A percentile compares a stretch with the other conserved stretches of the same genome.
Evolutionary conservation across 768 basidiomycete species (phyloP).

Genomic region (Calocybe cyanea): DNA sequence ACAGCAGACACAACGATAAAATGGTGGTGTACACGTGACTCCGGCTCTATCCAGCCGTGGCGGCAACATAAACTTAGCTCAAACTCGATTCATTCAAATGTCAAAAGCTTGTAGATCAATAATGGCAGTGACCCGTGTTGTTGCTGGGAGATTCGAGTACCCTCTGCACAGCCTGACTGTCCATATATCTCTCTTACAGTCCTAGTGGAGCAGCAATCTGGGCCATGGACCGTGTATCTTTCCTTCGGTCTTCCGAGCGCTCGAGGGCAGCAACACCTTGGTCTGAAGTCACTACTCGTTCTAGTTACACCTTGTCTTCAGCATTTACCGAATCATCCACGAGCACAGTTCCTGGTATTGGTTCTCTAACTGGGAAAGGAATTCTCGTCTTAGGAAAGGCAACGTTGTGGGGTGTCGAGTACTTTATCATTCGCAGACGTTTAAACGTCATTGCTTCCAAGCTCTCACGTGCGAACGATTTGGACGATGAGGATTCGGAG

Average conservation of each 20-base stretch:
- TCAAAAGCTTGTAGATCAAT: no score
- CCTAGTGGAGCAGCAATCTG: no score
- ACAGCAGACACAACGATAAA: no score
- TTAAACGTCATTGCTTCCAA: constrained; percentile 11
- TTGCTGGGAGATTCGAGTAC: no score
- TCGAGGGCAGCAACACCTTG: neutral
- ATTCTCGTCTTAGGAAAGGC: constrained; percentile 20
- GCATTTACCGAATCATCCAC: constrained; percentile 1
- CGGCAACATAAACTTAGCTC: neutral
- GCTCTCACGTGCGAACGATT: constrained; percentile 2
- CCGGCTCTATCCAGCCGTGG: neutral
- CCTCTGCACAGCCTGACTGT: no score
- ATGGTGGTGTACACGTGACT: neutral
- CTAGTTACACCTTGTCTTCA: neutral
- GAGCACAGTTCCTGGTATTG: constrained; percentile 18
- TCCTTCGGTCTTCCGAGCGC: neutral
- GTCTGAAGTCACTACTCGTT: neutral
- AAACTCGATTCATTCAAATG: no score
- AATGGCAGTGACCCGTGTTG: no score
- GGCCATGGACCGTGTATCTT: neutral
- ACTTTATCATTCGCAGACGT: constrained; percentile 16
- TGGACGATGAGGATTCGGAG: constrained; percentile 8
- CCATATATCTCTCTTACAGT: no score
- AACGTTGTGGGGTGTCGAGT: constrained; percentile 20
- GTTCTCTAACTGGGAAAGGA: constrained; percentile 20